phyloP scores from a whole-genome alignment of 495 filamentous ascomycete species.

The Cetradonia linearis region DNA sequence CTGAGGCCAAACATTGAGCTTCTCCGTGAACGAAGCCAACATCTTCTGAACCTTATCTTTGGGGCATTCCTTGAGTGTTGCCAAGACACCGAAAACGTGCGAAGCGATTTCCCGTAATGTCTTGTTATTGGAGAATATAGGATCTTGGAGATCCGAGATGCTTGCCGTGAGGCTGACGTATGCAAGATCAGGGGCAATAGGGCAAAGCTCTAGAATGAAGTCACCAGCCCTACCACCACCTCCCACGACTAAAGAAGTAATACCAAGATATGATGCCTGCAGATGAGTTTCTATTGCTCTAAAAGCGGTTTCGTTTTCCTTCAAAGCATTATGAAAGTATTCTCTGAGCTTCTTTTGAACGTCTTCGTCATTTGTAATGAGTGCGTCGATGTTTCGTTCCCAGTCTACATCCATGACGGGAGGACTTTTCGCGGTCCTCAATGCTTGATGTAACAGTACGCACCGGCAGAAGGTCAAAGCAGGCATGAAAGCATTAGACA shows the following conservation, averaged over 20 bases:
- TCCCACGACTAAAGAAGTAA: slow-evolving; percentile 39
- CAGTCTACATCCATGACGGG: slow-evolving; percentile 68
- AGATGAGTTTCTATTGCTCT: slow-evolving; percentile 36
- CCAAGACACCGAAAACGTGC: slow-evolving; percentile 67
- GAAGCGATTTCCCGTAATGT: slow-evolving; percentile 52
- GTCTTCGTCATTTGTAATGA: slow-evolving; percentile 53
- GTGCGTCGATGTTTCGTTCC: slow-evolving; percentile 66
- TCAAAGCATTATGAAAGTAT: slow-evolving; percentile 34
- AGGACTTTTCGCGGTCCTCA: slow-evolving; percentile 40
- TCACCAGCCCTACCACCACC: slow-evolving; percentile 45
- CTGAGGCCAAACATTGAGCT: slow-evolving; percentile 40
- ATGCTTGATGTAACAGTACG: slow-evolving; percentile 62
- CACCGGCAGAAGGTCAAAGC: slow-evolving; percentile 62
- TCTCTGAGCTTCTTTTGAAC: slow-evolving; percentile 48
- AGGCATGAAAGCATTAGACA: slow-evolving; percentile 47
- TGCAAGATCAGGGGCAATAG: slow-evolving; percentile 46
- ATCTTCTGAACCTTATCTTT: slow-evolving; percentile 32
- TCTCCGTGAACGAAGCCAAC: slow-evolving; percentile 33
- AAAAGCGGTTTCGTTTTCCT: slow-evolving; percentile 5
- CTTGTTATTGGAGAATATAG: slow-evolving; percentile 59
- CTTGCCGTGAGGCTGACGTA: slow-evolving; percentile 41
- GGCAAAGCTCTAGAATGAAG: slow-evolving; percentile 57
- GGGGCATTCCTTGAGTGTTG: slow-evolving; percentile 47
- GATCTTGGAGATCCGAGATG: slow-evolving; percentile 41
- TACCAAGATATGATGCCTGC: slow-evolving; percentile 47